Conservation (phyloP, 73 alveolate genomes). For the Symbiodinium pilosum region DNA sequence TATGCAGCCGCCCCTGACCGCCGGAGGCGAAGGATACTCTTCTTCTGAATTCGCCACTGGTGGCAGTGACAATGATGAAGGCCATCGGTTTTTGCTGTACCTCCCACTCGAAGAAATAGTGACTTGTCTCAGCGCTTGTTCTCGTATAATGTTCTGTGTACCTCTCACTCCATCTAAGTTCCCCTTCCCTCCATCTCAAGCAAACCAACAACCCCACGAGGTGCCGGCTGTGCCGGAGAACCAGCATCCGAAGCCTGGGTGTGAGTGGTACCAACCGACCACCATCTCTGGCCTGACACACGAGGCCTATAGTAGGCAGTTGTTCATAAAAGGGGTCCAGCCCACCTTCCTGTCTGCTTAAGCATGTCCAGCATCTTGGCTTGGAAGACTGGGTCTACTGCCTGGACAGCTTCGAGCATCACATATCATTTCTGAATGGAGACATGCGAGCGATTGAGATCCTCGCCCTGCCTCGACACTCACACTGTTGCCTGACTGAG, state of each 20-base stretch:
- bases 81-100: too few species aligned
- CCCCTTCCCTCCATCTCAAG: constrained; percentile 57
- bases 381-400: constrained; percentile 99
- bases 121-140: too few species aligned
- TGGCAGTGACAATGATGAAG: too few species aligned
- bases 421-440: too few species aligned
- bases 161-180: constrained; percentile 7
- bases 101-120: too few species aligned
- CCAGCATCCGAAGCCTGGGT: constrained; percentile 99
- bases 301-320: neutral
- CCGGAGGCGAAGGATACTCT: too few species aligned
- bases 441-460: neutral
- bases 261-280: constrained; percentile 99
- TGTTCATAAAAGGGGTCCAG: neutral
- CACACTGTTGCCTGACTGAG: constrained; percentile 99
- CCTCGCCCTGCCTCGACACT: constrained; percentile 98
- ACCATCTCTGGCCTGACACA: constrained; percentile 98
- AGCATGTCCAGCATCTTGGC: constrained; percentile 99
- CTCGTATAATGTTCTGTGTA: too few species aligned
- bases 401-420: constrained; percentile 24
- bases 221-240: constrained; percentile 97
- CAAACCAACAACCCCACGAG: too few species aligned
- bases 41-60: too few species aligned
- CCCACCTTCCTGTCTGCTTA: constrained; percentile 98
- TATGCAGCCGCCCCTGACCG: too few species aligned